Base-by-base conservation (phyloP, 106 monocot species). In the Dioscorea zingiberensis region DNA sequence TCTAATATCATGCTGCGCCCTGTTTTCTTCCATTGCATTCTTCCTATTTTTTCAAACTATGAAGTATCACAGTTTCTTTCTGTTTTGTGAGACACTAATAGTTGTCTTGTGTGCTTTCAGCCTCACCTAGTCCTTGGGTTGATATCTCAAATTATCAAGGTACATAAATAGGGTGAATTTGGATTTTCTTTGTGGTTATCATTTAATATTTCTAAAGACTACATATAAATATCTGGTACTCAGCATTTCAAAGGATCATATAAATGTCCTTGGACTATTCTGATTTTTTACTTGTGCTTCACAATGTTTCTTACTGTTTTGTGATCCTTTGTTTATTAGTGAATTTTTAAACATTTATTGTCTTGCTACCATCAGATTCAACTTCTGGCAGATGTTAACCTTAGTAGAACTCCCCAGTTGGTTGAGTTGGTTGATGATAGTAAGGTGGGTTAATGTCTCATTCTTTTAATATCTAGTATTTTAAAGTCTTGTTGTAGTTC, bases 131-230 rank as follows among this genome's bases (percentile, higher is more conserved):
- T 78, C 29, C 73, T 78, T 68, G 78, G 78, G 18, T 69, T 78
- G 68, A 78, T 78, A 68, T 78, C 78, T 62, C 78, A 78, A 73
- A 78, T 73, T 51, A 67, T 78, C 27, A 78, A 78, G 78, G 78
- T 78, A 63, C 30, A 18, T 32, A 29, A 18, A 38, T 78, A 62
- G 25, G 1, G 21, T 49, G 10, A 15, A 48, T 28, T 17, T 25
- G 13, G 21, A 64, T 38, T 30, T 30, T 38, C 10, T 38, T 38
- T 38, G 38, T 38, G 38, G 38, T 38, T 38, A 38, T 10, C 38
- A 38, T 38, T 61, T 30, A 46, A 49, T 28, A 38, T 38, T 38
- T 38, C 9, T 38, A 38, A 38, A 38, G 38, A 38, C 10, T 6
- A n/a, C n/a, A 38, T 38, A 38, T 6, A 38, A 38, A 38, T 38